Conservation (phyloP, 305 asterid species). For the Fraxinus angustifolia region DNA sequence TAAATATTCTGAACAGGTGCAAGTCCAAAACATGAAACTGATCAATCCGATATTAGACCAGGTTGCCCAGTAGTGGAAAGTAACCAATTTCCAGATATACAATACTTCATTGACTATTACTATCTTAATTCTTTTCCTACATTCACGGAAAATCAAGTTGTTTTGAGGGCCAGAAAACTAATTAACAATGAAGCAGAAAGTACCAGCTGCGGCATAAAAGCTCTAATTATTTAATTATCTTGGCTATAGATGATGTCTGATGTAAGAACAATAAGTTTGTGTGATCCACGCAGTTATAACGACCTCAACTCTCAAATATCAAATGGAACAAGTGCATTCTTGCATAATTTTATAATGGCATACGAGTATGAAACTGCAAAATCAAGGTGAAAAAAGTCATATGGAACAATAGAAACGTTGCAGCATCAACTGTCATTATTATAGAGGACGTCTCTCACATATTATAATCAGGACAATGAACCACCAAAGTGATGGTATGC, state of each 20-base stretch:
- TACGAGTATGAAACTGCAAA: not conserved
- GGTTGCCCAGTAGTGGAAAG: constrained; percentile 16
- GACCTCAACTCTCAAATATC: not conserved
- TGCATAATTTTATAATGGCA: not conserved
- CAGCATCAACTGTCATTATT: not conserved
- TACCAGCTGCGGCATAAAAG: not conserved
- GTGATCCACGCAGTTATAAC: not conserved
- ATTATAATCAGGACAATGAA: not conserved
- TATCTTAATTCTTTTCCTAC: constrained; percentile 3
- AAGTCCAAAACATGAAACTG: constrained; percentile 22
- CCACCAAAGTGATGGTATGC: not conserved
- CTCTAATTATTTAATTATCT: not conserved
- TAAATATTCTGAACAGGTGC: constrained; percentile 8
- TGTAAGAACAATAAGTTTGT: not conserved
- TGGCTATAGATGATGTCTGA: not conserved
- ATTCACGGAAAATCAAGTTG: constrained; percentile 11
- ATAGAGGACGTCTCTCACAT: not conserved
- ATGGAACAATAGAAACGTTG: not conserved
- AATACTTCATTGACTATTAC: constrained; percentile 12
- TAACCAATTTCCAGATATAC: constrained; percentile 9
- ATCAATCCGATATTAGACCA: constrained; percentile 5
- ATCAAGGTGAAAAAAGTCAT: not conserved
- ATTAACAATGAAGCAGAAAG: constrained; percentile 22
- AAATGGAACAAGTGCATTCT: not conserved
- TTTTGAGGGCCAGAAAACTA: constrained; percentile 14